Evolutionary conservation across 129 eudicot species (phyloP).

Genomic region (Tagetes erecta): DNA sequence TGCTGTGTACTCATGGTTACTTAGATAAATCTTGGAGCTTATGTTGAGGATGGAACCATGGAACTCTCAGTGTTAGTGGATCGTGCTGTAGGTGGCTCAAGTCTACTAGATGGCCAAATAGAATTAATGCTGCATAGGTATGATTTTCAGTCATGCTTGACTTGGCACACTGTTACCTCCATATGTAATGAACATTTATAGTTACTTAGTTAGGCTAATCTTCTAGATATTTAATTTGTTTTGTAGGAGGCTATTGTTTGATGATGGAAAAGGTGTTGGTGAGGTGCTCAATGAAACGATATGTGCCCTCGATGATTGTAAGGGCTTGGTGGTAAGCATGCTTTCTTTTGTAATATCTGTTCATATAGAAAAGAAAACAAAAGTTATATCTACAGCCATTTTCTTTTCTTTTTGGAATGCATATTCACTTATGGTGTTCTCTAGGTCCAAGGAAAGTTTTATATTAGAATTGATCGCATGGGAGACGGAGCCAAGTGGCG

Average conservation of each 20-base stretch:
- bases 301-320: conserved; percentile 65
- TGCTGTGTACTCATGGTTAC: conserved; percentile 14
- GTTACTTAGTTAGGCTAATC: neutral
- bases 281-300: conserved; percentile 91
- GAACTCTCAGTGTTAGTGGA: conserved; percentile 94
- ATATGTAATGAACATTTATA: neutral
- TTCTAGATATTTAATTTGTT: conserved; percentile 11
- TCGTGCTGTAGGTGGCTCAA: conserved; percentile 95
- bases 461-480: conserved; percentile 78
- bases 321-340: conserved; percentile 71
- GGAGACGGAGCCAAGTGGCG: conserved; percentile 99
- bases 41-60: conserved; percentile 65
- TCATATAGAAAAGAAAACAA: neutral
- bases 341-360: conserved; percentile 7
- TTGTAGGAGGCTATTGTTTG: conserved; percentile 76
- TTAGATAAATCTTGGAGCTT: conserved; percentile 90
- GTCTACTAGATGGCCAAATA: conserved; percentile 85
- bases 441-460: conserved; percentile 81
- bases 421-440: conserved; percentile 17
- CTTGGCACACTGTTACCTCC: neutral
- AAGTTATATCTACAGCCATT: neutral
- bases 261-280: conserved; percentile 94
- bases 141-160: conserved; percentile 1
- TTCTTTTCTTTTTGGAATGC: conserved; percentile 7
- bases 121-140: conserved; percentile 99